phyloP scores from a whole-genome alignment of 257 asterid species.

The Capsicum baccatum region DNA sequence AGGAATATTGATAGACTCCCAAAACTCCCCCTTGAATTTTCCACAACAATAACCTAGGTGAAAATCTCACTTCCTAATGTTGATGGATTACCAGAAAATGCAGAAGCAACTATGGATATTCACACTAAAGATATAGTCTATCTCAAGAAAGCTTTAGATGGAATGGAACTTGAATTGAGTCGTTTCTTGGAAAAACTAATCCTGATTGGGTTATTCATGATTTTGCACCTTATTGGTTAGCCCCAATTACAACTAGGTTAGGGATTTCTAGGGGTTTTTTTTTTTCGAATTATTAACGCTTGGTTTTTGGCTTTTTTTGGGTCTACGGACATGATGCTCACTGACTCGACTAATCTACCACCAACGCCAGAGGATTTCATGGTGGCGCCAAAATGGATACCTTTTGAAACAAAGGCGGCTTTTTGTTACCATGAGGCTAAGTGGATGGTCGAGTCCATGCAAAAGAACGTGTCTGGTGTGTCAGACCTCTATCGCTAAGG shows the following conservation, averaged over 20 bases:
- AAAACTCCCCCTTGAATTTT: conserved; percentile 42
- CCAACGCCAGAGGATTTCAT: conserved; percentile 36
- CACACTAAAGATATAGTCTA: conserved; percentile 38
- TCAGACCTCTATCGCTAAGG: background rate
- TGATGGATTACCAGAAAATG: conserved; percentile 36
- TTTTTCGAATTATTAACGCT: conserved; percentile 34
- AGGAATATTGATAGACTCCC: conserved; percentile 67
- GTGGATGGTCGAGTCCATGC: background rate
- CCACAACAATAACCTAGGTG: conserved; percentile 41
- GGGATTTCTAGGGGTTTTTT: conserved; percentile 17
- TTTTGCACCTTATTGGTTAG: conserved; percentile 42
- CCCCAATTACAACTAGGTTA: conserved; percentile 35
- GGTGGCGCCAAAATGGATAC: conserved; percentile 39
- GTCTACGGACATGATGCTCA: conserved; percentile 22
- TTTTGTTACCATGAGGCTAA: conserved; percentile 35
- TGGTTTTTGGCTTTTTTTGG: conserved; percentile 29
- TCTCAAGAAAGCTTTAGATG: conserved; percentile 44
- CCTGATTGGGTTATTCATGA: conserved; percentile 49
- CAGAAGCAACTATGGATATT: conserved; percentile 43
- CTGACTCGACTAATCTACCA: conserved; percentile 7
- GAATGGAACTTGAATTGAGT: conserved; percentile 35
- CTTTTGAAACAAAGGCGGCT: conserved; percentile 39
- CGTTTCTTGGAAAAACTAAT: conserved; percentile 32
- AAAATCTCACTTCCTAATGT: conserved; percentile 48
- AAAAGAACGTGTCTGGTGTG: conserved; percentile 28